Conservation (phyloP, 139 green algal species). For the Spirogloea muscicola region DNA sequence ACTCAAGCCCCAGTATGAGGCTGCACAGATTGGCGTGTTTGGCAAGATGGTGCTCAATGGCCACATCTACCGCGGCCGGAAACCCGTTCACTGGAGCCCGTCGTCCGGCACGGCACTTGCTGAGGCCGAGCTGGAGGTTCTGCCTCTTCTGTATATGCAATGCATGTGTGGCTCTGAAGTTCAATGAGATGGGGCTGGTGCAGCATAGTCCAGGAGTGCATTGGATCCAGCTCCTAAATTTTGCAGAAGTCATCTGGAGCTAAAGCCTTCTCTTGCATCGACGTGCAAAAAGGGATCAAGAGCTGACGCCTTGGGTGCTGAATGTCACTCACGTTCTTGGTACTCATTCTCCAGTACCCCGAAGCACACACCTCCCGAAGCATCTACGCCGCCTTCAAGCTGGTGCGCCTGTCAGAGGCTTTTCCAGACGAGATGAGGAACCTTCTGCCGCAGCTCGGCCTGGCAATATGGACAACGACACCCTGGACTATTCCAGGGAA, state of each 20-base stretch:
- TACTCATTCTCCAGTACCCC: slow-evolving; percentile 84
- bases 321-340: too few species aligned
- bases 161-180: too few species aligned
- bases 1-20: slow-evolving; percentile 59
- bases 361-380: slow-evolving; percentile 81
- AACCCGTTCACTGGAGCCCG: slow-evolving; percentile 97
- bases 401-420: slow-evolving; percentile 2
- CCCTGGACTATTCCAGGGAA: slow-evolving; percentile 99
- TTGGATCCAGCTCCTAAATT: too few species aligned
- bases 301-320: too few species aligned
- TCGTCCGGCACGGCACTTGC: slow-evolving; percentile 89
- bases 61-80: slow-evolving; percentile 87
- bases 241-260: too few species aligned
- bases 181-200: too few species aligned
- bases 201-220: too few species aligned
- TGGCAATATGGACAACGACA: slow-evolving; percentile 99
- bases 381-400: slow-evolving; percentile 84
- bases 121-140: slow-evolving; percentile 91
- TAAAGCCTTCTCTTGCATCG: too few species aligned
- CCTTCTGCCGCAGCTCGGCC: slow-evolving; percentile 8
- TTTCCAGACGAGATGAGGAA: slow-evolving; percentile 13
- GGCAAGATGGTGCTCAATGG: slow-evolving; percentile 91
- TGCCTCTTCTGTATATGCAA: background rate
- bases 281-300: too few species aligned
- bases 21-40: slow-evolving; percentile 75